Conservation (phyloP, 148 eudicot species). For the Linanthus parryae region DNA sequence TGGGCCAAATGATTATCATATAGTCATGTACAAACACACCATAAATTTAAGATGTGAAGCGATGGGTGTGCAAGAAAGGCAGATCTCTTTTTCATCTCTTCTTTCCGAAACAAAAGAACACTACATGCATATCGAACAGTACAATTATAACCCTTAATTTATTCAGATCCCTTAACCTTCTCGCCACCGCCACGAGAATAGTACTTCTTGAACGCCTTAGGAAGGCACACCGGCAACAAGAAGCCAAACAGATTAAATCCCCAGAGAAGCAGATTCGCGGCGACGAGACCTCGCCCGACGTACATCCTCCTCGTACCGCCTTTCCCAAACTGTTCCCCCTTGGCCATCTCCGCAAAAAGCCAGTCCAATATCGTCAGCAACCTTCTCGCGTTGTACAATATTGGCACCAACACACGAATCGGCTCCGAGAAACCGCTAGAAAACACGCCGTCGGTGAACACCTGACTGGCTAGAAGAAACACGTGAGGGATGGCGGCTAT, state of each 20-base stretch:
- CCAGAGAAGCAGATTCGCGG: conserved; percentile 60
- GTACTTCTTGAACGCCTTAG: conserved; percentile 58
- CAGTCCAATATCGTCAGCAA: conserved; percentile 42
- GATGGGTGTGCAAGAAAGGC: no score
- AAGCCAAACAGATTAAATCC: conserved; percentile 75
- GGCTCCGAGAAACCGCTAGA: conserved; percentile 56
- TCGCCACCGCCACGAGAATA: conserved; percentile 20
- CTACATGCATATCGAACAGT: no score
- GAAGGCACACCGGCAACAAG: conserved; percentile 79
- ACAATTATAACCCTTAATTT: no score
- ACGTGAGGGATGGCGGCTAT: conserved; percentile 73
- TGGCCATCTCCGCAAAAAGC: conserved; percentile 37
- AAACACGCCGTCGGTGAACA: conserved; percentile 62
- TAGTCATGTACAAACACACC: no score
- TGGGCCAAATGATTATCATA: no score
- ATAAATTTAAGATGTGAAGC: no score
- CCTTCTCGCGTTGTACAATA: conserved; percentile 60
- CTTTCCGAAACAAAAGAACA: no score
- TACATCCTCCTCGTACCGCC: conserved; percentile 36
- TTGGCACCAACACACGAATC: conserved; percentile 67
- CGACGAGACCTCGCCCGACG: conserved; percentile 52
- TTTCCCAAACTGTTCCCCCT: conserved; percentile 11
- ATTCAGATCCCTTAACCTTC: no score
- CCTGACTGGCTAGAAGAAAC: conserved; percentile 63
- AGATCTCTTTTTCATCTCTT: no score